Conservation (phyloP, 805 yeast species). For the Wickerhamiella alocasiicola region DNA sequence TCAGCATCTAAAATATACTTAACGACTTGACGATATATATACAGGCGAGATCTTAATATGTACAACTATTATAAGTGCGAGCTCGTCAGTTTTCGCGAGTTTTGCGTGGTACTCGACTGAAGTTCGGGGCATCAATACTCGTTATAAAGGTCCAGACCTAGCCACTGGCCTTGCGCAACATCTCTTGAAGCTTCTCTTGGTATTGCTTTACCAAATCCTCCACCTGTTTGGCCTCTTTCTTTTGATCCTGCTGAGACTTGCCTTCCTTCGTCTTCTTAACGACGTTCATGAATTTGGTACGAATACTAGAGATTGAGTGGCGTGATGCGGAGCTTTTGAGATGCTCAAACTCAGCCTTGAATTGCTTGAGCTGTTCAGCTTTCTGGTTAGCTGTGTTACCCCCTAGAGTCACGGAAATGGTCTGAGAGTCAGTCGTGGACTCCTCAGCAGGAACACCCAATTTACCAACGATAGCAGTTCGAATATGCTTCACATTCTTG, state of each 20-base stretch:
- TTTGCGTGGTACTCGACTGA: too few species aligned
- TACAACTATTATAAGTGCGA: too few species aligned
- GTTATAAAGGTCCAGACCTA: too few species aligned
- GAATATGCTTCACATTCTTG: constrained; percentile 49
- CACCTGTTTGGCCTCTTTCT: constrained; percentile 43
- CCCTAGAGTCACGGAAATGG: constrained; percentile 62
- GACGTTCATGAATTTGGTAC: constrained; percentile 46
- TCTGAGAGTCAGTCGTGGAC: constrained; percentile 60
- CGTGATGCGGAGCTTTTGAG: constrained; percentile 41
- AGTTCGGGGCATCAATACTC: too few species aligned
- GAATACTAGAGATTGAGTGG: constrained; percentile 42
- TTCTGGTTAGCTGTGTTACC: constrained; percentile 59
- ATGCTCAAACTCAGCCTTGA: constrained; percentile 56
- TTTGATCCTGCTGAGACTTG: constrained; percentile 30
- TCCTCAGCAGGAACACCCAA: constrained; percentile 70
- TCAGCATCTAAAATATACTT: too few species aligned
- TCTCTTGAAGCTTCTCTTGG: constrained; percentile 42
- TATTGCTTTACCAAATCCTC: constrained; percentile 62
- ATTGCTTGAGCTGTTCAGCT: constrained; percentile 38
- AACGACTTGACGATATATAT: too few species aligned
- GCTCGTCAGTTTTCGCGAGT: too few species aligned
- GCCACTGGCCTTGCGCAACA: constrained; percentile 38
- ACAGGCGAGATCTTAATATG: too few species aligned
- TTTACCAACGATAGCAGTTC: constrained; percentile 54
- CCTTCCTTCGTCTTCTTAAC: constrained; percentile 41